phyloP scores from a whole-genome alignment of 306 rosid genomes.

The Quillaja saponaria region DNA sequence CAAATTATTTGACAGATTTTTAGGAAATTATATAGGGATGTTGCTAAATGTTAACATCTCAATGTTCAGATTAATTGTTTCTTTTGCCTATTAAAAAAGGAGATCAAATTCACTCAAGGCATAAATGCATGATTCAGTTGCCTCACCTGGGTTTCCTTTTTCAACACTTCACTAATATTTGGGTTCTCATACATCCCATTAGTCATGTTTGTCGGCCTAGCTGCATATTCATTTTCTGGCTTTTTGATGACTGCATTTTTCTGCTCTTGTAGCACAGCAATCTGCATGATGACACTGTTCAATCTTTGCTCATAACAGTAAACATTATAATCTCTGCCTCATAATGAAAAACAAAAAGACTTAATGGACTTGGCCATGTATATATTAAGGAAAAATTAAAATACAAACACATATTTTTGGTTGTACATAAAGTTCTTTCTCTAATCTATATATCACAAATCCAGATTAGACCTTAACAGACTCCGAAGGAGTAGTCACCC shows the following conservation, averaged over 20 bases:
- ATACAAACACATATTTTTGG: background rate
- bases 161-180: slow-evolving; percentile 43
- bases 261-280: slow-evolving; percentile 78
- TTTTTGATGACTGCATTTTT: slow-evolving; percentile 46
- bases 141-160: slow-evolving; percentile 55
- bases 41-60: too few species aligned
- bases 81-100: too few species aligned
- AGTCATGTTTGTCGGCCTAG: slow-evolving; percentile 27
- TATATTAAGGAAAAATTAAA: background rate
- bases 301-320: slow-evolving; percentile 13
- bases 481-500: too few species aligned
- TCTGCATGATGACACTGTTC: slow-evolving; percentile 48
- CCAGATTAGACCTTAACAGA: too few species aligned
- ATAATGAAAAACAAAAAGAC: background rate
- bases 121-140: background rate
- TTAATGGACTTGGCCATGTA: background rate
- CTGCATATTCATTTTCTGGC: slow-evolving; percentile 38
- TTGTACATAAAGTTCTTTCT: background rate
- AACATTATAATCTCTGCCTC: background rate
- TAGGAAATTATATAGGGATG: too few species aligned
- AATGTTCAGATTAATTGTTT: too few species aligned
- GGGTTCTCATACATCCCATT: slow-evolving; percentile 37
- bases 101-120: slow-evolving; percentile 1
- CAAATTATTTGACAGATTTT: too few species aligned
- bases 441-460: background rate